A percentile compares a stretch with the other conserved stretches of the same genome.
These are phyloP conservation scores for Boechera retrofracta DNA, from an alignment of 345 rosid genomes.

Conservation along the genomic window DNA sequence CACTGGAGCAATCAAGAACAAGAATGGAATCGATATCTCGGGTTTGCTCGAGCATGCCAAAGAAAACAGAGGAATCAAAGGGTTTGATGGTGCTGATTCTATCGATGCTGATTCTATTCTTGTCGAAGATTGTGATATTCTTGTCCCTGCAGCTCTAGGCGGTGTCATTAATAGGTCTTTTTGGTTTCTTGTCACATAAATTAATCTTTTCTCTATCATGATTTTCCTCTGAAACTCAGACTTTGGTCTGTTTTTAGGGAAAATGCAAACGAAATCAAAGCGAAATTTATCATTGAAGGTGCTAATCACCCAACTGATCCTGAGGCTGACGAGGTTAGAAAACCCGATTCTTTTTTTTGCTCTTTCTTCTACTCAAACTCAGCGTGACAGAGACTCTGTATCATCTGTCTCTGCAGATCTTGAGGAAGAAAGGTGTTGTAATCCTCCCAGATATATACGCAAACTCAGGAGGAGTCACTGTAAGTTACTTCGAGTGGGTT, in stretches of 20 bases:
- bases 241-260: conserved; percentile 52
- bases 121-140: conserved; percentile 85
- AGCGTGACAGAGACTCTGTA: neutral
- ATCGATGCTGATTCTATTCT: conserved; percentile 66
- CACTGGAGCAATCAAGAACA: conserved; percentile 86
- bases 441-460: conserved; percentile 97
- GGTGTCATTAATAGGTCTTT: conserved; percentile 88
- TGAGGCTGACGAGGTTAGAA: conserved; percentile 86
- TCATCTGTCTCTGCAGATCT: conserved; percentile 52
- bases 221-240: neutral
- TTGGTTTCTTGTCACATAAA: neutral
- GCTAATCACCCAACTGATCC: conserved; percentile 99
- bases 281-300: conserved; percentile 88
- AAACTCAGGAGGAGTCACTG: conserved; percentile 97
- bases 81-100: conserved; percentile 68
- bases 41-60: conserved; percentile 65
- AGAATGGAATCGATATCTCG: conserved; percentile 69
- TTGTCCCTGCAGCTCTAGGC: conserved; percentile 92
- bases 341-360: conserved; percentile 1
- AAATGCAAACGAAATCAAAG: conserved; percentile 86
- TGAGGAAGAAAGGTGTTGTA: conserved; percentile 82
- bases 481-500: conserved; percentile 99
- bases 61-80: conserved; percentile 73
- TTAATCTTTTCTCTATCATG: neutral
- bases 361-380: conserved; percentile 8